Evolutionary conservation across 2,329 filamentous ascomycete genomes (phyloP).

Genomic region (Rhinocladiella mackenziei): DNA sequence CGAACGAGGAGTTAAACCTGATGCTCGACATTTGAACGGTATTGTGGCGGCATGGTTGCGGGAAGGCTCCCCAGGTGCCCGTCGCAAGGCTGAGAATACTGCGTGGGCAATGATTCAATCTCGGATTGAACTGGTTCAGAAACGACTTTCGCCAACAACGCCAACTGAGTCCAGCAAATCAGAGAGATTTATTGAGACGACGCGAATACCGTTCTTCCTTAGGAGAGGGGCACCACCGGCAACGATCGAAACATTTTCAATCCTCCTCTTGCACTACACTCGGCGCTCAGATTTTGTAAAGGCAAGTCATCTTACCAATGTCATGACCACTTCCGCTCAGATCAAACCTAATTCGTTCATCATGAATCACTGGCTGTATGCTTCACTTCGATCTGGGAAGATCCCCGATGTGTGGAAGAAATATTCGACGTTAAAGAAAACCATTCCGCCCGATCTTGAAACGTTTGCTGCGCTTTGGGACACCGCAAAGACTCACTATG

Average conservation of each 20-base stretch:
- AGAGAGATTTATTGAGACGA: background rate
- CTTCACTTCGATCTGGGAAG: conserved; percentile 59
- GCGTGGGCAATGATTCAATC: conserved; percentile 74
- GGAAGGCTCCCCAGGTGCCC: conserved; percentile 51
- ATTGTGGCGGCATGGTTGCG: conserved; percentile 75
- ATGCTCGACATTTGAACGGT: conserved; percentile 74
- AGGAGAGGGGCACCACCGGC: conserved; percentile 52
- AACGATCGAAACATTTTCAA: conserved; percentile 71
- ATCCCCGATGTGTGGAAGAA: conserved; percentile 53
- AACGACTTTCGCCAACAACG: conserved; percentile 3
- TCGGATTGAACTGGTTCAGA: conserved; percentile 60
- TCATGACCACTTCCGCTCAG: conserved; percentile 56
- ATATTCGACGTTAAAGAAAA: conserved; percentile 52
- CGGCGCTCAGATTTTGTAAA: conserved; percentile 56
- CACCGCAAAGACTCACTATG: conserved; percentile 47
- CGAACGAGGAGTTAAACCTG: conserved; percentile 61
- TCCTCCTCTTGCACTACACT: conserved; percentile 69
- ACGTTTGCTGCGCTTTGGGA: conserved; percentile 67
- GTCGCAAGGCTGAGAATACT: conserved; percentile 61
- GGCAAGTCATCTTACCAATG: conserved; percentile 59
- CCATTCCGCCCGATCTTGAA: conserved; percentile 59
- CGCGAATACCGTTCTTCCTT: conserved; percentile 37
- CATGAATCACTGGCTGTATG: conserved; percentile 72
- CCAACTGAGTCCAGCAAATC: background rate
- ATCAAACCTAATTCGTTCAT: conserved; percentile 68